Percentiles rank a stretch among this genome's conserved stretches.
phyloP scores from a whole-genome alignment of 2,329 filamentous ascomycete species.

The Coniella vitis region DNA sequence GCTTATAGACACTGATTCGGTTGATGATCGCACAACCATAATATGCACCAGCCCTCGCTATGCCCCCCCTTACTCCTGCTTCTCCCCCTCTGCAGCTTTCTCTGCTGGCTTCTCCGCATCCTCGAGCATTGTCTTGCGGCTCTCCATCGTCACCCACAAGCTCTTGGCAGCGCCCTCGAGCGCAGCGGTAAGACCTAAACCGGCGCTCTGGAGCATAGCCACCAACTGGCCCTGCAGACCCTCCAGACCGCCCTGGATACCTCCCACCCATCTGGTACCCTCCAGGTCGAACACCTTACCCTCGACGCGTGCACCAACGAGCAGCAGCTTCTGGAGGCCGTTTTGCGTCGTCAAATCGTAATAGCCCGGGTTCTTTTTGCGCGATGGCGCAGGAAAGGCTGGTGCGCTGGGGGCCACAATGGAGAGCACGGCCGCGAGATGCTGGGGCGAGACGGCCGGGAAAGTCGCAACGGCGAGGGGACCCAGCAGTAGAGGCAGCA shows the following conservation, averaged over 20 bases:
- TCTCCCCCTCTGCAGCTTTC: slow-evolving; percentile 21
- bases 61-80: slow-evolving; percentile 20
- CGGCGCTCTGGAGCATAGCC: slow-evolving; percentile 70
- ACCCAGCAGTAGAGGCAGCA: slow-evolving; percentile 73
- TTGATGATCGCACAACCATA: too few species aligned
- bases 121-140: slow-evolving; percentile 72
- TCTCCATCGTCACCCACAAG: slow-evolving; percentile 83
- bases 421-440: slow-evolving; percentile 74
- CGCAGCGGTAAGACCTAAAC: slow-evolving; percentile 68
- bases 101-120: slow-evolving; percentile 47
- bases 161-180: slow-evolving; percentile 75
- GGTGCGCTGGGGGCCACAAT: slow-evolving; percentile 67
- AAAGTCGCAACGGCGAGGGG: slow-evolving; percentile 76
- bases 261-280: slow-evolving; percentile 58
- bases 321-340: slow-evolving; percentile 77
- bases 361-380: slow-evolving; percentile 71
- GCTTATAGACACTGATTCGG: too few species aligned
- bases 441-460: slow-evolving; percentile 73
- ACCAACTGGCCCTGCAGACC: slow-evolving; percentile 78
- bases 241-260: slow-evolving; percentile 75
- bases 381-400: slow-evolving; percentile 70
- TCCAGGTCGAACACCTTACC: slow-evolving; percentile 74
- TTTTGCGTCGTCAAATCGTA: slow-evolving; percentile 73
- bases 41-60: too few species aligned
- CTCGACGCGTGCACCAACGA: slow-evolving; percentile 83